phyloP scores from a whole-genome alignment of 345 rosid species.

The Gossypium thurberi region DNA sequence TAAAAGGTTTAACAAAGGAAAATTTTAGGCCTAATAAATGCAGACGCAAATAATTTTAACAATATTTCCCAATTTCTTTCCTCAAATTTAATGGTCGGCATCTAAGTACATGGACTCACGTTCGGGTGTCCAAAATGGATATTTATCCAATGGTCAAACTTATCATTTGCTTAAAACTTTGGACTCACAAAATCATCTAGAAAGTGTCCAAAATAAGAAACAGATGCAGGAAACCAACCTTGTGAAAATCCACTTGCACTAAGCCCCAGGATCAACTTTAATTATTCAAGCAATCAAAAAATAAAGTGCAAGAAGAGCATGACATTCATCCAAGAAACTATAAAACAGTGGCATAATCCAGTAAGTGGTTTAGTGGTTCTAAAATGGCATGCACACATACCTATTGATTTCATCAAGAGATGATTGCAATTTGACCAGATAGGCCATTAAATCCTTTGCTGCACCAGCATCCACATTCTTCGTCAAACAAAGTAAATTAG shows the following conservation, averaged over 20 bases:
- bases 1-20: not conserved
- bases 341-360: not conserved
- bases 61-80: not conserved
- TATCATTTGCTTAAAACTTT: too few relatives aligned
- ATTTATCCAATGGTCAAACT: too few relatives aligned
- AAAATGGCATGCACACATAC: slow-evolving; percentile 32
- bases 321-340: too few relatives aligned
- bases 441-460: slow-evolving; percentile 84
- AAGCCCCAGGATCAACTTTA: too few relatives aligned
- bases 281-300: too few relatives aligned
- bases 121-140: too few relatives aligned
- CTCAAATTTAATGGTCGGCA: not conserved
- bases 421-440: slow-evolving; percentile 77
- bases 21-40: not conserved
- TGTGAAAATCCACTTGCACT: too few relatives aligned
- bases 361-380: not conserved
- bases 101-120: not conserved
- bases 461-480: slow-evolving; percentile 94
- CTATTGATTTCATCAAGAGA: slow-evolving; percentile 67
- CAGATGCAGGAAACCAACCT: too few relatives aligned
- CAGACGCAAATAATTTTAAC: not conserved
- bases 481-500: slow-evolving; percentile 26
- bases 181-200: too few relatives aligned
- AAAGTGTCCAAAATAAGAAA: too few relatives aligned
- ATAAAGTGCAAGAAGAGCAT: too few relatives aligned